Evolutionary conservation across 2,329 filamentous ascomycete species (phyloP), one percentile per base, ranked within the genome.

Genomic region (Stagonosporopsis cucurbitacearum): DNA sequence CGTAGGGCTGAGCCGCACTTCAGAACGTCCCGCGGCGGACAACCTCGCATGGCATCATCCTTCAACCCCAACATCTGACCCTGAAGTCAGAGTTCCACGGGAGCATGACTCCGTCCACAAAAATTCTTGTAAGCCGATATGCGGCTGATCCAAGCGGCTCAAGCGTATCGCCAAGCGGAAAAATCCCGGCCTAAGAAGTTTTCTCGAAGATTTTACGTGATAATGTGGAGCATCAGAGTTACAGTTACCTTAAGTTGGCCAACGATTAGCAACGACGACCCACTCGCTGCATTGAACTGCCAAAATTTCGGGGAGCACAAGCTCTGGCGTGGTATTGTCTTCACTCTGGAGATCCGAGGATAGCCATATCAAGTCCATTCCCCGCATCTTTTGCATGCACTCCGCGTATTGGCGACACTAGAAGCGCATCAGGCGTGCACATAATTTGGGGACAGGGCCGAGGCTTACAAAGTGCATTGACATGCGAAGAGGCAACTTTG

Each of bases 191-290:
- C 49, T 41, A 60, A 56, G 58, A 65, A 62, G 48, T 64, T 66
- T 69, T 67, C 59, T 59, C 37, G 62, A 69, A 69, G 62, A 64
- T 68, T 68, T 70, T 69, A 66, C 64, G 62, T 69, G 51, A 70
- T 53, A 62, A 66, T 69, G 68, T 71, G 69, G 69, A 67, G 58
- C 67, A 39, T 32, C 23, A 28, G 57, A 52, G 60, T 64, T 43
- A 59, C 60, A 50, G 57, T 60, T 54, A 55, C 64, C 57, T 65
- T 56, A 52, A 54, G 58, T 41, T 50, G 54, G 50, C 57, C 53
- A 60, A 58, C 67, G 65, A 69, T 71, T 68, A 69, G 60, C 63
- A 64, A 70, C 61, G 41, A 45, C 54, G 64, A 63, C 65, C 67
- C 69, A 71, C 67, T 50, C 36, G 30, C 41, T 51, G 63, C 60